Percentiles rank a stretch among this genome's conserved stretches.
phyloP scores from a whole-genome alignment of 495 filamentous ascomycete species.

The Delitschia confertaspora region DNA sequence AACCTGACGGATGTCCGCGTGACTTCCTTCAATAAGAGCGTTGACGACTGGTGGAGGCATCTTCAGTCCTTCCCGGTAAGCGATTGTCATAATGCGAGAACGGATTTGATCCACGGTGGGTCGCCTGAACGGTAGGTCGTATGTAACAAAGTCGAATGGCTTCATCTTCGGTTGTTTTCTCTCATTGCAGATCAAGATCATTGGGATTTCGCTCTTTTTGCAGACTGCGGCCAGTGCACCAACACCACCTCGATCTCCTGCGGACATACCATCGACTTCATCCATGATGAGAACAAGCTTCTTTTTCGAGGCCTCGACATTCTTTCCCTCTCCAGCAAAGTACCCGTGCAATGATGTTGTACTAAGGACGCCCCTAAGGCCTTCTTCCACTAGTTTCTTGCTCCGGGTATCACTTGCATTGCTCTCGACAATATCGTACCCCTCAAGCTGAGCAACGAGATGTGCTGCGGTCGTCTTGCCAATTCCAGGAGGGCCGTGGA shows the following conservation, averaged over 20 bases:
- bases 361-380: slow-evolving; percentile 78
- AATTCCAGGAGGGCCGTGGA: slow-evolving; percentile 91
- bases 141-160: slow-evolving; percentile 79
- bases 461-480: slow-evolving; percentile 98
- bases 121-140: slow-evolving; percentile 76
- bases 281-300: slow-evolving; percentile 97
- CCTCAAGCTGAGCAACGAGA: slow-evolving; percentile 82
- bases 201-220: slow-evolving; percentile 87
- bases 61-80: slow-evolving; percentile 81
- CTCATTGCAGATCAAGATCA: slow-evolving; percentile 98
- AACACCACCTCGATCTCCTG: slow-evolving; percentile 91
- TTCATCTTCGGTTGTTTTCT: slow-evolving; percentile 92
- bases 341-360: slow-evolving; percentile 89
- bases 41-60: slow-evolving; percentile 82
- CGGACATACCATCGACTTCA: slow-evolving; percentile 98
- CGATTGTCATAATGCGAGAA: slow-evolving; percentile 86
- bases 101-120: slow-evolving; percentile 84
- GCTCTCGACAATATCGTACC: slow-evolving; percentile 86
- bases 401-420: slow-evolving; percentile 97
- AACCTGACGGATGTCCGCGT: slow-evolving; percentile 92
- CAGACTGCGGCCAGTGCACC: slow-evolving; percentile 88
- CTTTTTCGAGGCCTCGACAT: slow-evolving; percentile 71
- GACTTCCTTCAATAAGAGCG: slow-evolving; percentile 85
- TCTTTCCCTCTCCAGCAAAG: slow-evolving; percentile 77
- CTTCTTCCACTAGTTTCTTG: slow-evolving; percentile 89